These are phyloP conservation scores for Carnegiea gigantea DNA, from an alignment of 179 eudicot species.

Conservation along the genomic window DNA sequence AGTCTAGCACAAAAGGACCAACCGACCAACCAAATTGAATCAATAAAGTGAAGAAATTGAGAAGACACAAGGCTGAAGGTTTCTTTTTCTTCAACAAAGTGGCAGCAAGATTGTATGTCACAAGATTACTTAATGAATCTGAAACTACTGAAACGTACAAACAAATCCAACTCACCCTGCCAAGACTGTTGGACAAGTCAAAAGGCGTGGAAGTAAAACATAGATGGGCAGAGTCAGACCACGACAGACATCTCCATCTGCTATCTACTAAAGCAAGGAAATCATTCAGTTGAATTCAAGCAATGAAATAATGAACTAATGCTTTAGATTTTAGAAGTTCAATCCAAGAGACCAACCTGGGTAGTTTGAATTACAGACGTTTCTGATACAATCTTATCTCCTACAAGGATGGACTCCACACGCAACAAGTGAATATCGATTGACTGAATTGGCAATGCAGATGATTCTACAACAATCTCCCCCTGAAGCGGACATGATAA, in stretches of 20 bases:
- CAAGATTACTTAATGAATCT: background rate
- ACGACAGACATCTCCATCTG: conserved; percentile 76
- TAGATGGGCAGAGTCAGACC: conserved; percentile 60
- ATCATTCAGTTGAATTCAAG: background rate
- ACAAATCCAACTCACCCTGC: conserved; percentile 55
- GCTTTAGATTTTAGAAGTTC: background rate
- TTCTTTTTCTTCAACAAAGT: background rate
- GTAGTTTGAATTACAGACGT: conserved; percentile 65
- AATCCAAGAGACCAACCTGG: conserved; percentile 37
- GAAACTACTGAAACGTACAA: background rate
- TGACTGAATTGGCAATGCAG: conserved; percentile 59
- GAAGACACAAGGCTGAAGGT: background rate
- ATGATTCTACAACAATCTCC: conserved; percentile 69
- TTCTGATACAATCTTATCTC: conserved; percentile 62
- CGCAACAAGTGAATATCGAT: conserved; percentile 73
- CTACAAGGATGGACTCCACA: conserved; percentile 70
- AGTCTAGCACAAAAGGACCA: background rate
- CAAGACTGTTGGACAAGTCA: conserved; percentile 62
- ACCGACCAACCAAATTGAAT: background rate
- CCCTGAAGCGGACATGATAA: conserved; percentile 57
- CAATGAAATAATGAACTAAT: background rate
- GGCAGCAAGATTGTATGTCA: background rate
- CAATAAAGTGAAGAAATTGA: background rate
- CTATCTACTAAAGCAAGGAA: conserved; percentile 43
- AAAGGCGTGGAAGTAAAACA: conserved; percentile 66